Evolutionary conservation across 768 basidiomycete species (phyloP), one percentile per base, ranked within the genome.

Genomic region (Steccherinum ochraceum): DNA sequence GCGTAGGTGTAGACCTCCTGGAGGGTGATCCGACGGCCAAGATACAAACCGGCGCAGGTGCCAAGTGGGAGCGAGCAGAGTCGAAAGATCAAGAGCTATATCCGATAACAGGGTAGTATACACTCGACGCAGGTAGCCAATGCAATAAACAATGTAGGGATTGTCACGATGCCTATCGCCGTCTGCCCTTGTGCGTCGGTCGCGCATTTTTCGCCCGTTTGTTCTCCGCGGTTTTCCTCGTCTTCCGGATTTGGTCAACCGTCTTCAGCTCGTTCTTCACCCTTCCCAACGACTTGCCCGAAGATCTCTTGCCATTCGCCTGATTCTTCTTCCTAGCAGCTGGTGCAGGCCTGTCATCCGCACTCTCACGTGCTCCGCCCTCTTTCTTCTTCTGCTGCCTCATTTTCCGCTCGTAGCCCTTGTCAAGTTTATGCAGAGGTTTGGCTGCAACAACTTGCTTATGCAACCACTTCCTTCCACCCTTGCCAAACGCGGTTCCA

Each of bases 191-290:
- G 42, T 64, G 67, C 56, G 70, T 73, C 5, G 87, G 83, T 24
- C 92, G 76, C n/a, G 88, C 88, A 61, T 93, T 93, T 70, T 89
- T 93, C 18, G 76, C 81, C 63, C 74, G 80, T 59, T 77, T 79
- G 56, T 77, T 81, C 58, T 91, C 88, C 61, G 71, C 60, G 18
- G 75, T 46, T 60, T 81, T 81, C 54, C 93, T 77, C 25, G 76
- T 71, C 63, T 86, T 93, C 55, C 89, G 79, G 54, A 97, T 93
- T 64, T 94, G 89, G 45, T 93, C 89, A 23, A 80, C 83, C 0
- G 81, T 85, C 72, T 89, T 93, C 67, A 96, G 81, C 67, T 94
- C 93, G 42, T 69, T 84, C 66, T 84, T 93, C 56, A 89, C 81
- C 50, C 74, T 78, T 7, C 76, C 76, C 50, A 81, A 56, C 1